Evolutionary conservation across 2,329 filamentous ascomycete genomes (phyloP), one percentile per base, ranked within the genome.

Genomic region (Diaporthe eres): DNA sequence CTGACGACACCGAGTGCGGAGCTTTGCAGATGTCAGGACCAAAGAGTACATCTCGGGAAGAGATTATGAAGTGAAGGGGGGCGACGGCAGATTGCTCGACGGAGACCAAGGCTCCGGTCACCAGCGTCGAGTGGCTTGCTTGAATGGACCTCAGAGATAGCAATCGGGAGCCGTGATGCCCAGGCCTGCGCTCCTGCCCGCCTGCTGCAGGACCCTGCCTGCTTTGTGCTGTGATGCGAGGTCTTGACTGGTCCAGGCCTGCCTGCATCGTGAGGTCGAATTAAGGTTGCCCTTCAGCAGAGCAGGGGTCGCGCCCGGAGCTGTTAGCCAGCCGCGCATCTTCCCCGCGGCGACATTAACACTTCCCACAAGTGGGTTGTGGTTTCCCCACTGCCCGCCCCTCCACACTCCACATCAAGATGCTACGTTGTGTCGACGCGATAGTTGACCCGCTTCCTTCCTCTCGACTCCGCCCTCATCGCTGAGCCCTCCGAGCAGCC

Each of bases 321-420:
- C 58, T 73, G 71, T 73, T 73, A 73, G 71, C 60, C 15, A 12
- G 9, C 55, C n/a, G 17, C n/a, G 47, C 65, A 10, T 6, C 65
- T 53, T 28, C 6, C 12, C 65, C 8, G 47, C 31, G 19, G 13
- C 10, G 4, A 25, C 65, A 53, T 25, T 68, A 68, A 68, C 65
- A 68, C 31, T 51, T 34, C 13, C 44, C 7, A 15, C 25, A 39
- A n/a, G 42, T 19, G 61, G 39, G 58, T 63, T 47, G 60, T 28
- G 39, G 60, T 28, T 67, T 68, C 63, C 44, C 44, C 63, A 51
- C 63, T 17, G 42, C 19, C 19, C 17, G 17, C 44, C 17, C 61
- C 61, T 49, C 44, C 42, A 65, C 42, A 49, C 61, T 49, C 63
- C 44, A 51, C 42, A 12, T 37, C n/a, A 17, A 67, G 44, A 37